Base-by-base conservation (phyloP, 1,284 basidiomycete genomes). In the Trichosporon inkin region DNA sequence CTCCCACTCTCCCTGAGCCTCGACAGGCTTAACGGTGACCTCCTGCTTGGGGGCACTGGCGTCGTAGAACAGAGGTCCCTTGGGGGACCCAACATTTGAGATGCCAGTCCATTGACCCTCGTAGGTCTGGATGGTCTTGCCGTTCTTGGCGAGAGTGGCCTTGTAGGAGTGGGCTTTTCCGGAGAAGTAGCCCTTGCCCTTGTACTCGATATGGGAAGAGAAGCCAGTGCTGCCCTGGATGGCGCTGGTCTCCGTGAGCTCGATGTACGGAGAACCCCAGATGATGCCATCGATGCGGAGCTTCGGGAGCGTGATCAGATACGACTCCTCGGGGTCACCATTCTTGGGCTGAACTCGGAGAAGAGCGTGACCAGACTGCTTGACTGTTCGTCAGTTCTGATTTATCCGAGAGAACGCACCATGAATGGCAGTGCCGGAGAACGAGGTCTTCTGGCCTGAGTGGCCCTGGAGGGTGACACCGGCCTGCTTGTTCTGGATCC, bases 121-220 rank as follows among this genome's bases (percentile, higher is more conserved):
- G 63, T 90, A 83, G 19, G 86, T 82, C 73, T 85, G 83, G 57
- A 82, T 68, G 3, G 80, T 70, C 41, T 61, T 40, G 44, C 60
- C 58, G 40, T 70, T 67, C 44, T 77, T 69, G 1, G 82, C 78
- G 35, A 95, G 77, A 13, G 82, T 82, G 5, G 95, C 92, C 78
- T 93, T 95, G 86, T 90, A 96, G 10, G 86, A 83, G 80, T 99
- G 95, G 2, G 90, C 85, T 78, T 94, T 96, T 66, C 94, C 93
- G 32, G 86, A 85, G 74, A 97, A 93, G 81, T 94, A 97, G 36
- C 91, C 95, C 72, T 92, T 92, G 78, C 94, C 95, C 71, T 92
- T 90, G 84, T 96, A 98, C 69, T 92, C 89, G 74, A 93, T 87
- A 55, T 83, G 82, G 16, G 86, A 83, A 22, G 84, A 77, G 80